phyloP scores from a whole-genome alignment of 169 alveolate species.

The Plasmodium vivax region DNA sequence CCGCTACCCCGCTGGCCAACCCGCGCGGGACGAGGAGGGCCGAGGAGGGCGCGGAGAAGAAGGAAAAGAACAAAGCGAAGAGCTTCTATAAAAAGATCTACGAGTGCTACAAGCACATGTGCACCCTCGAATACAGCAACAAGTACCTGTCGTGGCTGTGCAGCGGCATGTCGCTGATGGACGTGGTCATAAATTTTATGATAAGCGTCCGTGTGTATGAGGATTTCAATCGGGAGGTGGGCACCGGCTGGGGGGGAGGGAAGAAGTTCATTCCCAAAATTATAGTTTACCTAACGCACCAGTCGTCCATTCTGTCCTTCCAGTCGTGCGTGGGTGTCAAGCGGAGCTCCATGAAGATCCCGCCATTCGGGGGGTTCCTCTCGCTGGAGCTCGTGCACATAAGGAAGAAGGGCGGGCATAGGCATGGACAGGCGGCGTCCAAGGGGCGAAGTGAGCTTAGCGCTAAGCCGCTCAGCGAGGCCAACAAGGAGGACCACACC shows the following conservation, averaged over 20 bases:
- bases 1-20: background rate
- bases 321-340: constrained; percentile 66
- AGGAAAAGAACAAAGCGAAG: constrained; percentile 17
- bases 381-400: constrained; percentile 60
- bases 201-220: constrained; percentile 54
- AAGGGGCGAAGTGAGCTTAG: background rate
- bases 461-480: background rate
- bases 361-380: constrained; percentile 56
- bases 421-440: background rate
- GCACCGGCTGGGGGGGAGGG: background rate
- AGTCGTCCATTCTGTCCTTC: constrained; percentile 49
- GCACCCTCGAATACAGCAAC: constrained; percentile 39
- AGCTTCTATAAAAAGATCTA: constrained; percentile 34
- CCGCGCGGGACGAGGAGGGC: background rate
- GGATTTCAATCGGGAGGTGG: background rate
- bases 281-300: constrained; percentile 56
- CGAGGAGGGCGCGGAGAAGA: background rate
- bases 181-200: constrained; percentile 51
- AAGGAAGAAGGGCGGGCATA: background rate
- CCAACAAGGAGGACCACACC: background rate
- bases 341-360: constrained; percentile 46
- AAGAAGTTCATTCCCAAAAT: constrained; percentile 37
- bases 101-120: constrained; percentile 59
- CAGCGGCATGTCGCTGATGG: constrained; percentile 67
- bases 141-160: constrained; percentile 63